Evolutionary conservation across 2,329 filamentous ascomycete genomes (phyloP), one percentile per base, ranked within the genome.

Genomic region (Cladophialophora bantiana): DNA sequence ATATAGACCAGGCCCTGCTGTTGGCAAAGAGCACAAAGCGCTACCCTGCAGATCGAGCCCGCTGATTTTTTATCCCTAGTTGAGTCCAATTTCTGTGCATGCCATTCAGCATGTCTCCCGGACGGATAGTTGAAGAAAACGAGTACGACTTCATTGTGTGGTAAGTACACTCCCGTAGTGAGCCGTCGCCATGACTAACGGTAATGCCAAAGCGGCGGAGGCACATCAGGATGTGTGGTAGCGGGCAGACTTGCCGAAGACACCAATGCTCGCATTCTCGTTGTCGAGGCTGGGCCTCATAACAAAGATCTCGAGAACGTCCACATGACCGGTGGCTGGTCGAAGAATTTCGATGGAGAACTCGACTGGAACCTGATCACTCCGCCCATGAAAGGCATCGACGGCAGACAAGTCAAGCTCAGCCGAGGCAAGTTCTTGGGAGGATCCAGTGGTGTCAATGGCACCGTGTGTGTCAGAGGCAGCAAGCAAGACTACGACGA

Each of bases 401-500:
- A 80, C 12, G 75, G 77, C 62, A 78, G 78, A 18, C 76, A 79
- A 64, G 78, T 81, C 42, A 79, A 80, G 65, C 72, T 82, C 48
- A 81, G 78, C 56, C 75, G 81, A 60, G 80, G 81, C 2, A 77
- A 77, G 31, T 82, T 81, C 62, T 73, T 82, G 2, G 79, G 52
- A 77, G 78, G 68, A 76, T 84, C 78, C 73, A 82, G 79, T 71
- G 80, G 80, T 7, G 78, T 77, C 60, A 83, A 82, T 67, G 80
- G 79, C 20, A 82, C 80, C 0, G 75, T 82, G 20, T 81, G 78
- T 63, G 74, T 82, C 38, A 77, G 80, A 6, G 81, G 80, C 5
- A 73, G 73, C 31, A 79, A 79, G 65, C 79, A 82, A 65, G 80
- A 82, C 55, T 83, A 79, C 64, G 84, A 88, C 74, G 84, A 88